Base-by-base conservation (phyloP, 305 asterid species). In the Solanum hybrid region DNA sequence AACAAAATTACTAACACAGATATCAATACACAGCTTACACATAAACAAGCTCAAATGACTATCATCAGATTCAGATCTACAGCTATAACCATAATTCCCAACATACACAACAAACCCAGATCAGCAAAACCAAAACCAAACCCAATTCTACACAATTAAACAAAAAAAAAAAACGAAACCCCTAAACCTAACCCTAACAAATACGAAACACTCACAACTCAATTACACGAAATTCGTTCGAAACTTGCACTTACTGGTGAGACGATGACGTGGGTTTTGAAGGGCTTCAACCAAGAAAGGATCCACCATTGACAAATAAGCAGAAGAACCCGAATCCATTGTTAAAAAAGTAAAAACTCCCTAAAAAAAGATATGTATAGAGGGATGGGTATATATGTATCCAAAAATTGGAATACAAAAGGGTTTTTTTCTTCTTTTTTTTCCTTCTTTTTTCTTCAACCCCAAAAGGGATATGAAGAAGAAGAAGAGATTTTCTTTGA, bases 231-330 rank as follows among this genome's bases (percentile, higher is more conserved):
- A 34, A 77, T 34, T 5, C 2, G 78, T 71, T 71, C 6, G 74
- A 22, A 22, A 64, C 13, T 22, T 1, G 22, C 42, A 91, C 97
- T 92, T 67, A 97, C 99, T 95, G 64, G 99, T 96, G 69, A 97
- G 89, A 83, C 99, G 99, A 92, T 97, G 99, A 89, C 99, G 99
- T 91, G 99, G 98, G 95, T 95, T 96, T 89, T 97, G 99, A 89
- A 97, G 99, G 36, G 99, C 99, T 94, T 97, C 99, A 77, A 96
- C 96, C 91, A 97, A 94, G 89, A 97, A 96, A n/a, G 99, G 96
- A 92, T 97, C 99, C 91, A 96, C 99, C 96, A 92, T 87, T 20
- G 98, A 93, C 92, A 94, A 87, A 90, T 94, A 93, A 61, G 94
- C 90, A 20, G 89, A 86, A 61, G 90, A 86, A 26, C 80, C 76